A percentile compares a stretch with the other conserved stretches of the same genome.
Evolutionary conservation across 495 filamentous ascomycete species (phyloP).

Genomic region (Gamarada debralockiae): DNA sequence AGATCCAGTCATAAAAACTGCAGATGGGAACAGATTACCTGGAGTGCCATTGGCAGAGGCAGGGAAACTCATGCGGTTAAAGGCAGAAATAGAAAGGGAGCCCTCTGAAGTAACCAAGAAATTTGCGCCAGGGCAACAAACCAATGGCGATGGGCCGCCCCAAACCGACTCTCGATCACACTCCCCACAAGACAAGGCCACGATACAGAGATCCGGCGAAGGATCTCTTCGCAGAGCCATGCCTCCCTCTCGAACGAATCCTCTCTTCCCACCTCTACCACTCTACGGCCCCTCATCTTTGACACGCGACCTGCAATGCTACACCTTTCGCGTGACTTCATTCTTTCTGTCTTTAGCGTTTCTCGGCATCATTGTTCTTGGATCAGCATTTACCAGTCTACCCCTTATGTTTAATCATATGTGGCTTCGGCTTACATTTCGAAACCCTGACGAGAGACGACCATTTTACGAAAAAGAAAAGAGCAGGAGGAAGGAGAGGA

Average conservation of each 20-base stretch:
- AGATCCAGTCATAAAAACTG: slow-evolving; percentile 66
- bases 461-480: slow-evolving; percentile 69
- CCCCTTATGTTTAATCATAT: slow-evolving; percentile 41
- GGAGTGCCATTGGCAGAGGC: slow-evolving; percentile 63
- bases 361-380: slow-evolving; percentile 69
- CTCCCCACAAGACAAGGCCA: background rate
- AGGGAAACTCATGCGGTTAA: slow-evolving; percentile 59
- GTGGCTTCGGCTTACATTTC: slow-evolving; percentile 45
- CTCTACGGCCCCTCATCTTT: slow-evolving; percentile 73
- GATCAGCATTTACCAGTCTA: slow-evolving; percentile 61
- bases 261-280: slow-evolving; percentile 84
- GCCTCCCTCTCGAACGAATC: slow-evolving; percentile 67
- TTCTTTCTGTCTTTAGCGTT: slow-evolving; percentile 75
- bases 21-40: slow-evolving; percentile 60
- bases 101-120: slow-evolving; percentile 13
- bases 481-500: slow-evolving; percentile 46
- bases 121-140: slow-evolving; percentile 1
- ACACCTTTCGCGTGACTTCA: slow-evolving; percentile 57
- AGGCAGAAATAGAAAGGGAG: slow-evolving; percentile 41
- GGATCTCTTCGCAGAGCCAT: slow-evolving; percentile 38
- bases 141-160: background rate
- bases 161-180: background rate
- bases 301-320: slow-evolving; percentile 59
- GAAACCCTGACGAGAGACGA: slow-evolving; percentile 52
- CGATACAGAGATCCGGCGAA: slow-evolving; percentile 21